Evolutionary conservation across 2,329 filamentous ascomycete genomes (phyloP), one percentile per base, ranked within the genome.

Genomic region (Ophiostoma sp.): DNA sequence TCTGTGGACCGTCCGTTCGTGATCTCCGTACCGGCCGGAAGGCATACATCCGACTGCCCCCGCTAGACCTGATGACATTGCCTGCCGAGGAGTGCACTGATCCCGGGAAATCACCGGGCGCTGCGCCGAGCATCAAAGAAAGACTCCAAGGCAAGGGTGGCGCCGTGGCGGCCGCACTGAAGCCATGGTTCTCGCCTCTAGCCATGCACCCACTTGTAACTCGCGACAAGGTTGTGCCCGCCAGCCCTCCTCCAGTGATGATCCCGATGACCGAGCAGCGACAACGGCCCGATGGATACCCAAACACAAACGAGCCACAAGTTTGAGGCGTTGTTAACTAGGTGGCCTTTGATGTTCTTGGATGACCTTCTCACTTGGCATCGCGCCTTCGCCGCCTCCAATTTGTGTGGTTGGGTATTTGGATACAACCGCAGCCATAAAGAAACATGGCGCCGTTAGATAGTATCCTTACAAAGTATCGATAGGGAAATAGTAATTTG

Each of bases 1-100:
- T 94, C 81, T 97, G 93, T 80, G 25, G 52, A 12, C 93, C 91
- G 15, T 87, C 85, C 55, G 80, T 86, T 68, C 80, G 88, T 74
- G 88, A 90, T 75, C 81, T 90, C 33, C 79, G 78, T 55, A 84
- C 79, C 0, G 82, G 83, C 36, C 78, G 81, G 69, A 82, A 80
- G n/a, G 61, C 72, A 2, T 39, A 50, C 36, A 45, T 68, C 17
- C 57, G 11, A 74, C 76, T 77, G 19, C 78, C 78, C 9, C 76
- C 72, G 42, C 28, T 50, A 8, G 64, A 75, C n/a, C 42, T 73
- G 33, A 42, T 45, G 12, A 39, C 22, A 5, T 22, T 66, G n/a
- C 36, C 61, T 11, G 11, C 11, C 5, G 61, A 42, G 22, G 61
- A 66, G 36, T 36, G 36, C 12, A 17, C 11, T 2, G 61, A 45